Percentiles rank a stretch among this genome's conserved stretches.
Conservation (phyloP, 768 basidiomycete genomes). For the Sarcodon aspratus region DNA sequence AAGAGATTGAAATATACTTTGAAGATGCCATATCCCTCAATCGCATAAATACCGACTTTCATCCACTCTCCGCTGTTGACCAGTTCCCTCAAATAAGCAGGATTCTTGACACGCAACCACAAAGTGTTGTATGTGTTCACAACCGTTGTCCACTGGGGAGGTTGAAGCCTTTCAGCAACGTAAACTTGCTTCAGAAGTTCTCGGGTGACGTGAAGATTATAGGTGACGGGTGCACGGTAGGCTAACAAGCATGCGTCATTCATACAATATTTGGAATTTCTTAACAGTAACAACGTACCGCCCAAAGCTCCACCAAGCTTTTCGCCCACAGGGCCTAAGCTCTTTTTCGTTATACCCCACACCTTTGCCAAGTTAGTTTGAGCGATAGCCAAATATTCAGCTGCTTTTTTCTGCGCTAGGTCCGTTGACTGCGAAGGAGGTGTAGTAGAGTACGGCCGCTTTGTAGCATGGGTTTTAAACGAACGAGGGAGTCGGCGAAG, state of each 20-base stretch:
- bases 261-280: neutral
- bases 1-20: constrained; percentile 36
- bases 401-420: constrained; percentile 56
- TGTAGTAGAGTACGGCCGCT: neutral
- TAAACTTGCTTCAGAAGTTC: constrained; percentile 54
- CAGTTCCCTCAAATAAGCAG: constrained; percentile 50
- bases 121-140: constrained; percentile 51
- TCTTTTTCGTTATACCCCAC: constrained; percentile 37
- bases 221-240: constrained; percentile 66
- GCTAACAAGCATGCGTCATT: constrained; percentile 23
- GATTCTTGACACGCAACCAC: constrained; percentile 47
- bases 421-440: constrained; percentile 17
- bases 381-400: constrained; percentile 48
- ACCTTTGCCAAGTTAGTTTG: constrained; percentile 46
- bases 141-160: constrained; percentile 48
- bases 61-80: constrained; percentile 54
- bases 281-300: constrained; percentile 20
- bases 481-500: neutral
- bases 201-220: constrained; percentile 68
- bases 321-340: constrained; percentile 37
- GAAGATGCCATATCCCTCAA: constrained; percentile 88
- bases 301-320: constrained; percentile 48
- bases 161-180: constrained; percentile 43
- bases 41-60: constrained; percentile 58
- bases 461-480: neutral